A percentile compares a stretch with the other conserved stretches of the same genome.
These are phyloP conservation scores for Macadamia integrifolia DNA, from an alignment of 164 flowering plant species.

Conservation along the genomic window DNA sequence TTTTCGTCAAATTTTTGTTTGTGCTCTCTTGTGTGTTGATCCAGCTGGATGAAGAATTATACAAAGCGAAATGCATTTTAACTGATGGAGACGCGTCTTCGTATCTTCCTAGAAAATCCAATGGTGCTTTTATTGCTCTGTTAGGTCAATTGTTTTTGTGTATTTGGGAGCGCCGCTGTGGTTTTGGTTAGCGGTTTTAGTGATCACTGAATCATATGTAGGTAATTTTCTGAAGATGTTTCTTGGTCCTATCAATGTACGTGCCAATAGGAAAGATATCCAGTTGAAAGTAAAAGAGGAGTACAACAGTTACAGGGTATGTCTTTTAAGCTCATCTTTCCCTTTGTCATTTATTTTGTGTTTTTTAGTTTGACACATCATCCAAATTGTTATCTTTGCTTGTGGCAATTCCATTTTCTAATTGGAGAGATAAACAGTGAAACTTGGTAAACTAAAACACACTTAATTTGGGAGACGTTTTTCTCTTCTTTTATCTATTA, in stretches of 20 bases:
- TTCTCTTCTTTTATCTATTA: too few species aligned
- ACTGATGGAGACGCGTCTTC: slow-evolving; percentile 43
- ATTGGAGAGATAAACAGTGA: too few species aligned
- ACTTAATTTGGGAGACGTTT: too few species aligned
- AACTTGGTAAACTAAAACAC: too few species aligned
- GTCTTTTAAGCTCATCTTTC: slow-evolving; percentile 4
- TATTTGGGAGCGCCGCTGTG: neutral
- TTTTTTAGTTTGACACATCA: neutral
- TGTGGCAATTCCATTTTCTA: neutral
- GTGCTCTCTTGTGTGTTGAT: neutral
- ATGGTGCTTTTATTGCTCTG: slow-evolving; percentile 24
- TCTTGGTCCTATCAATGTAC: slow-evolving; percentile 86
- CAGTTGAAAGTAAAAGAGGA: slow-evolving; percentile 93
- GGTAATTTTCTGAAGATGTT: slow-evolving; percentile 86
- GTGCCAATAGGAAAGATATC: slow-evolving; percentile 74
- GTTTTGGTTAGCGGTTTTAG: neutral
- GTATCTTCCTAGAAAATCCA: slow-evolving; percentile 42
- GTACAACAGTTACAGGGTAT: slow-evolving; percentile 83
- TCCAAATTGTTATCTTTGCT: neutral
- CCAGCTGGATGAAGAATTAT: slow-evolving; percentile 40
- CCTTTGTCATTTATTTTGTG: neutral
- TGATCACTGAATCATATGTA: slow-evolving; percentile 12
- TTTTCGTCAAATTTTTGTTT: neutral
- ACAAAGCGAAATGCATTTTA: slow-evolving; percentile 29
- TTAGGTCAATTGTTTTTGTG: neutral